Conservation (phyloP, 140 eudicot species). For the Anethum foeniculum region DNA sequence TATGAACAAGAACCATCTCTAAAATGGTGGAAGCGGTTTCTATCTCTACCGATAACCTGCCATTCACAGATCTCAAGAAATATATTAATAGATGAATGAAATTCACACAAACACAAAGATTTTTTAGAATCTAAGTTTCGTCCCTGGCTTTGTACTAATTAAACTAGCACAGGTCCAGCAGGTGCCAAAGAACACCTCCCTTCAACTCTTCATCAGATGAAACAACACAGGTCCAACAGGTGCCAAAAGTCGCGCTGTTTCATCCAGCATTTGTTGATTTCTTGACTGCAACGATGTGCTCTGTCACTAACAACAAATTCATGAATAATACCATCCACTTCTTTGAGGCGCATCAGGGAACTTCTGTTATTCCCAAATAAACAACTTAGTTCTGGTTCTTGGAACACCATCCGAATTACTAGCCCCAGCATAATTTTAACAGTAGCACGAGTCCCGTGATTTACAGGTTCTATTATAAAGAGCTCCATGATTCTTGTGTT, state of each 20-base stretch:
- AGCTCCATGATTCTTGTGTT: not conserved
- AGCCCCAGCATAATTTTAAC: conserved; percentile 33
- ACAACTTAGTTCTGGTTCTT: too few species aligned
- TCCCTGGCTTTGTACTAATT: conserved; percentile 31
- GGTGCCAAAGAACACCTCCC: conserved; percentile 17
- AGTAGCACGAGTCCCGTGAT: conserved; percentile 22
- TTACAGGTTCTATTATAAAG: conserved; percentile 25
- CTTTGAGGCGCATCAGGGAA: too few species aligned
- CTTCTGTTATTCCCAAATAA: too few species aligned
- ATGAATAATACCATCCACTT: conserved; percentile 25
- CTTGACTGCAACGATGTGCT: conserved; percentile 18
- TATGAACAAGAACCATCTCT: conserved; percentile 43
- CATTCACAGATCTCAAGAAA: conserved; percentile 25
- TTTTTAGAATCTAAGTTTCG: conserved; percentile 33
- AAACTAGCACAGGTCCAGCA: too few species aligned
- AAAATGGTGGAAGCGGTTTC: conserved; percentile 48
- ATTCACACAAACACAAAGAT: conserved; percentile 28
- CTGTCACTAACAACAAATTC: conserved; percentile 41
- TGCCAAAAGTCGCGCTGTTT: conserved; percentile 17
- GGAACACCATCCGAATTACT: conserved; percentile 16
- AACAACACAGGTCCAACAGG: conserved; percentile 25
- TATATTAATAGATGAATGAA: conserved; percentile 28
- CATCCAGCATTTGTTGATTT: conserved; percentile 28
- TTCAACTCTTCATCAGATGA: conserved; percentile 27
- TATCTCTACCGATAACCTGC: conserved; percentile 40